Evolutionary conservation across 2,329 filamentous ascomycete species (phyloP).

Genomic region (Thielaviopsis musarum): DNA sequence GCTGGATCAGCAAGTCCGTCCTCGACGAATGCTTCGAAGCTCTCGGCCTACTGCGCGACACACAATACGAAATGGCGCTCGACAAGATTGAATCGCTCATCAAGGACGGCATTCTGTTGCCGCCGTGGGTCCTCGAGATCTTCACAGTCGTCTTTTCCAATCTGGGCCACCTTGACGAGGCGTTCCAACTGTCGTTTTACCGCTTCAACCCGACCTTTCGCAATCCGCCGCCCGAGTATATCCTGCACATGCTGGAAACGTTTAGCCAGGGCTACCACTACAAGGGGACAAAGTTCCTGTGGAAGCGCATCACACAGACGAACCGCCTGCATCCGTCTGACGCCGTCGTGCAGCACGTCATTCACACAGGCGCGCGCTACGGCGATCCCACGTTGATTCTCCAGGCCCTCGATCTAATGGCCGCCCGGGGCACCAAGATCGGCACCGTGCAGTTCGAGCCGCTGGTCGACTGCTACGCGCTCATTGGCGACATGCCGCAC

Average conservation of each 20-base stretch:
- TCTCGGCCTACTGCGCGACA: slow-evolving; percentile 61
- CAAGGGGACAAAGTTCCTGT: slow-evolving; percentile 49
- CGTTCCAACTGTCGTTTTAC: slow-evolving; percentile 48
- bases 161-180: slow-evolving; percentile 59
- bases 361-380: slow-evolving; percentile 53
- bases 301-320: slow-evolving; percentile 45
- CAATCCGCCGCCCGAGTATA: slow-evolving; percentile 33
- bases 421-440: slow-evolving; percentile 39
- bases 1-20: slow-evolving; percentile 42
- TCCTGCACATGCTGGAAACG: slow-evolving; percentile 58
- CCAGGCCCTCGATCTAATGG: slow-evolving; percentile 50
- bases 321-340: slow-evolving; percentile 30
- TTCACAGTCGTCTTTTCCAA: slow-evolving; percentile 59
- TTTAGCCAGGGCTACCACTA: slow-evolving; percentile 49
- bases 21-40: slow-evolving; percentile 44
- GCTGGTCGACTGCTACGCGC: slow-evolving; percentile 54
- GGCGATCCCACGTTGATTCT: slow-evolving; percentile 54
- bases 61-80: slow-evolving; percentile 67
- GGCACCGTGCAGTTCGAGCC: slow-evolving; percentile 61
- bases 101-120: slow-evolving; percentile 34
- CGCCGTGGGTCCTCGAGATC: slow-evolving; percentile 63
- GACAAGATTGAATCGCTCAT: slow-evolving; percentile 51
- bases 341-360: slow-evolving; percentile 47
- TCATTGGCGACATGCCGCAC: slow-evolving; percentile 39
- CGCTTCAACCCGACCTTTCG: slow-evolving; percentile 24